Evolutionary conservation across 1,284 basidiomycete species (phyloP).

Genomic region (Puccinia coronata): DNA sequence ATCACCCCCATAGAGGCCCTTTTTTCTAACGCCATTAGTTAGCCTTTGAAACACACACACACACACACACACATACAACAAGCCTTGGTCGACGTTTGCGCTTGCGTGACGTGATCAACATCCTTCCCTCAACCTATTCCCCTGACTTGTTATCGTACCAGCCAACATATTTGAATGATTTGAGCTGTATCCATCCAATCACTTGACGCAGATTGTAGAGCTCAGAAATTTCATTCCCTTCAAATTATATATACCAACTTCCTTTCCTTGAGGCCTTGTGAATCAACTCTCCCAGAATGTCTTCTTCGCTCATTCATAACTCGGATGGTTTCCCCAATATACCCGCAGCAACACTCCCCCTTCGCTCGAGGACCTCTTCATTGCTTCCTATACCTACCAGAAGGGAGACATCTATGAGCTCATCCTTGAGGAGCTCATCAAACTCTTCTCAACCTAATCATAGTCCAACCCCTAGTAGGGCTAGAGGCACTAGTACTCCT

Average conservation of each 20-base stretch:
- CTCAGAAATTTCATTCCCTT: not conserved
- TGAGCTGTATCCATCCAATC: not conserved
- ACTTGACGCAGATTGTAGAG: not conserved
- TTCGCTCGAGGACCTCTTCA: constrained; percentile 7
- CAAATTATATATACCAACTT: not conserved
- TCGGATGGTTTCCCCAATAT: not conserved
- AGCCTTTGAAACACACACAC: not conserved
- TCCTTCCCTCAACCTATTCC: not conserved
- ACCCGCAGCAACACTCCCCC: not conserved
- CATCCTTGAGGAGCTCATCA: not conserved
- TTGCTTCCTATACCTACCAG: constrained; percentile 18
- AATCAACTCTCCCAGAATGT: not conserved
- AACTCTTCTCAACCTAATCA: not conserved
- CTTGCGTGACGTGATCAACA: not conserved
- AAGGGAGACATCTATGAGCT: not conserved
- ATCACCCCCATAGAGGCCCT: not conserved
- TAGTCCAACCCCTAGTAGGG: not conserved
- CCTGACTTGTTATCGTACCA: not conserved
- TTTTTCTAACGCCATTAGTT: not conserved
- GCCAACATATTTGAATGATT: not conserved
- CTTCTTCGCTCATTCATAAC: constrained; percentile 12
- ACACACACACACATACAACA: not conserved
- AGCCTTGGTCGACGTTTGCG: not conserved
- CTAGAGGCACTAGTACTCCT: not conserved
- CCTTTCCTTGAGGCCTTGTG: not conserved